Conservation (phyloP, 371 early-diverging fungal genomes). For the Circinella umbellata region DNA sequence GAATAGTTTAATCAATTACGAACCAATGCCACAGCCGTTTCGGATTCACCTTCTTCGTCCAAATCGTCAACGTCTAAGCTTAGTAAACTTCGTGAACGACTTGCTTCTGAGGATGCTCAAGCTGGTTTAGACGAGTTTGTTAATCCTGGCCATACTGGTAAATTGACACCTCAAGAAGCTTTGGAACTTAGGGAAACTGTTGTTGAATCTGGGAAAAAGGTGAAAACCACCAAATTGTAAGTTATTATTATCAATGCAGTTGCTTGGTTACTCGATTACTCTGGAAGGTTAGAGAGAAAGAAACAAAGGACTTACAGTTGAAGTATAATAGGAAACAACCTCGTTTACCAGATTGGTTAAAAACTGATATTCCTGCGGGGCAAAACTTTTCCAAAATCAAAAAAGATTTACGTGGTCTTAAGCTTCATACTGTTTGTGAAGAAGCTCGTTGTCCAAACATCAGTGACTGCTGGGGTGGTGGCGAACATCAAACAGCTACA, state of each 20-base stretch:
- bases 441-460: constrained; percentile 98
- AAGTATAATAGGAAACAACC: constrained; percentile 51
- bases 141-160: constrained; percentile 50
- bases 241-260: constrained; percentile 7
- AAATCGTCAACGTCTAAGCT: constrained; percentile 51
- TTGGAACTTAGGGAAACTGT: constrained; percentile 67
- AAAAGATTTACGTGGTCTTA: constrained; percentile 88
- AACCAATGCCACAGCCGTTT: constrained; percentile 32
- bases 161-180: constrained; percentile 67
- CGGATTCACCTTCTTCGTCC: constrained; percentile 26
- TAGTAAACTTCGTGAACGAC: constrained; percentile 41
- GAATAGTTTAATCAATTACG: constrained; percentile 26
- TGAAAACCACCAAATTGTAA: constrained; percentile 52
- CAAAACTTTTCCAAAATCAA: constrained; percentile 83
- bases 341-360: constrained; percentile 93
- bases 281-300: background rate
- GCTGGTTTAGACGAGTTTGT: constrained; percentile 77
- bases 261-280: too few species aligned
- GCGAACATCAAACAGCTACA: constrained; percentile 94
- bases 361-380: constrained; percentile 91
- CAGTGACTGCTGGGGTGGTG: constrained; percentile 98
- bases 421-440: constrained; percentile 93
- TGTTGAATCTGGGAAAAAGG: constrained; percentile 47
- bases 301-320: background rate
- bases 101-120: constrained; percentile 57